A percentile compares a stretch with the other conserved stretches of the same genome.
These are phyloP conservation scores for Effrenium voratum DNA, from an alignment of 73 alveolate genomes.

Conservation along the genomic window DNA sequence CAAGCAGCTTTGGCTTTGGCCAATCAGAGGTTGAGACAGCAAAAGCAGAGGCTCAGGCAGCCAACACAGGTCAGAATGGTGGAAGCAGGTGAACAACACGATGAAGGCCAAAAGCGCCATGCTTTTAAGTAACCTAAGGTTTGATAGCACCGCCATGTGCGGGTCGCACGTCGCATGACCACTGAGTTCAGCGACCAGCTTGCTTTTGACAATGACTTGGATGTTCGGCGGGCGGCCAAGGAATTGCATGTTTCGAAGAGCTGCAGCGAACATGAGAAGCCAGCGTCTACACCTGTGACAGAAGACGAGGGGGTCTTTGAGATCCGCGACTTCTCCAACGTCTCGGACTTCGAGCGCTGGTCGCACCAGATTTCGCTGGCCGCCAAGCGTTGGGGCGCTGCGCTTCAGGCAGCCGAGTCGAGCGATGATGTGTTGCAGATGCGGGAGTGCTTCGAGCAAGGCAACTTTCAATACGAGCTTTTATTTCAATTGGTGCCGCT, in stretches of 20 bases:
- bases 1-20: no score
- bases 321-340: conserved; percentile 79
- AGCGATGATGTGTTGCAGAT: conserved; percentile 59
- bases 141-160: no score
- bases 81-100: neutral
- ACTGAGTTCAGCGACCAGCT: no score
- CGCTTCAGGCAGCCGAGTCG: neutral
- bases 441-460: conserved; percentile 38
- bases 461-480: conserved; percentile 24
- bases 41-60: neutral
- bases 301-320: conserved; percentile 69
- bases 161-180: no score
- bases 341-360: conserved; percentile 57
- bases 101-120: no score
- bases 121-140: no score
- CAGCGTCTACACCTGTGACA: no score
- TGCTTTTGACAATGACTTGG: no score
- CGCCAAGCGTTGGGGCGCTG: conserved; percentile 46
- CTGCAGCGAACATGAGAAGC: no score
- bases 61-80: neutral
- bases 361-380: conserved; percentile 87
- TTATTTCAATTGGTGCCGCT: conserved; percentile 63
- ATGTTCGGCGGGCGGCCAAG: no score
- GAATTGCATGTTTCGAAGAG: neutral
- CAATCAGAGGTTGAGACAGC: neutral